phyloP scores from a whole-genome alignment of 1,284 basidiomycete genomes.

The Tilletia setariae region DNA sequence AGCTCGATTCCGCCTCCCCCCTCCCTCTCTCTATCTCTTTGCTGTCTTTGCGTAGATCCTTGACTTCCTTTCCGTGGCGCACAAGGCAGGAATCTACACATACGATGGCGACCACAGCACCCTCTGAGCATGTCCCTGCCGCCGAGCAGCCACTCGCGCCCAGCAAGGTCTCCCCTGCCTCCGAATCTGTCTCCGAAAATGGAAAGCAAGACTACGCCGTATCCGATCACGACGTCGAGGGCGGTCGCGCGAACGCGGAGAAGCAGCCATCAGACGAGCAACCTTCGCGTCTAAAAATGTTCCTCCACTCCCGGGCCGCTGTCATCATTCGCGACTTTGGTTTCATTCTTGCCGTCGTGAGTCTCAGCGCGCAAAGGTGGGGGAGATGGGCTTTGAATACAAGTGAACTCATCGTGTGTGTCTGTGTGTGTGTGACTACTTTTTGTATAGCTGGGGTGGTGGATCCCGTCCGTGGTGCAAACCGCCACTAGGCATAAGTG shows the following conservation, averaged over 20 bases:
- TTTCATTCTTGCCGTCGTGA: constrained; percentile 22
- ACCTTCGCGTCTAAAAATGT: constrained; percentile 1
- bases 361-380: no score
- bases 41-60: no score
- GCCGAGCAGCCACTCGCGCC: neutral
- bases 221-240: constrained; percentile 36
- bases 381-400: no score
- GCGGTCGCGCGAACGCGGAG: constrained; percentile 25
- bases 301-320: constrained; percentile 21
- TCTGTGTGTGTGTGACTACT: no score
- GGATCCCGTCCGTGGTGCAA: constrained; percentile 25
- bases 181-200: constrained; percentile 17
- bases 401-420: no score
- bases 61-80: no score
- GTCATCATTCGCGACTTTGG: constrained; percentile 25
- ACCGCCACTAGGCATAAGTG: constrained; percentile 17
- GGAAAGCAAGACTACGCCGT: constrained; percentile 33
- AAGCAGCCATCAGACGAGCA: constrained; percentile 13
- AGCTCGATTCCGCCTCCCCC: no score
- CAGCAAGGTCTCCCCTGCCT: neutral
- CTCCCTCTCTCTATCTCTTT: no score
- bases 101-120: neutral
- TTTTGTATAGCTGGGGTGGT: constrained; percentile 22
- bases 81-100: no score
- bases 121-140: neutral